A percentile compares a stretch with the other conserved stretches of the same genome.
Evolutionary conservation across 2,329 filamentous ascomycete genomes (phyloP).

Genomic region (Trichothecium sympodiale): DNA sequence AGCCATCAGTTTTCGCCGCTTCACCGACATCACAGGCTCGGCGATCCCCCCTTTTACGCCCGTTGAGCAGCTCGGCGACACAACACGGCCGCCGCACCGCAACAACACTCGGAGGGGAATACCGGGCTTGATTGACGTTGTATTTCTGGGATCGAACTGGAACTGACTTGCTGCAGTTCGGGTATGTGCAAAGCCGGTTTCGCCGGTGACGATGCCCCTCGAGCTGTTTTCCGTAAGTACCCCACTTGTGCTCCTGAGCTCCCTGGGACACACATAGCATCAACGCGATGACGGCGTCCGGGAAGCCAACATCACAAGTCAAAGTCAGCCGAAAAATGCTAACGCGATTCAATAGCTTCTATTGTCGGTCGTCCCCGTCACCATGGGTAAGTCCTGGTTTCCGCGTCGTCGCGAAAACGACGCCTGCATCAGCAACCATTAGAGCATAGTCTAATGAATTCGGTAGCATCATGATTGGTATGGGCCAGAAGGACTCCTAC

Average conservation of each 20-base stretch:
- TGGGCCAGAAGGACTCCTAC: conserved; percentile 99
- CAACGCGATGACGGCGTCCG: background rate
- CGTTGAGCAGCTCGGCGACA: background rate
- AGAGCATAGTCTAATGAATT: conserved; percentile 10
- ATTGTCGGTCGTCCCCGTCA: conserved; percentile 99
- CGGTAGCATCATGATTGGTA: conserved; percentile 98
- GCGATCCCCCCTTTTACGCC: conserved; percentile 2
- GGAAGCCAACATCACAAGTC: conserved; percentile 5
- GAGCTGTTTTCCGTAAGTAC: conserved; percentile 98
- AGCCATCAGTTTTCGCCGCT: conserved; percentile 38
- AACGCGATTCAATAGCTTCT: conserved; percentile 57
- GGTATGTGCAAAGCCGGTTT: conserved; percentile 99
- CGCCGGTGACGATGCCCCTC: conserved; percentile 99
- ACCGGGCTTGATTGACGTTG: background rate
- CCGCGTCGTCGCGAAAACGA: background rate
- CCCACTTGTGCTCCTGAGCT: conserved; percentile 16
- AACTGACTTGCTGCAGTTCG: conserved; percentile 58
- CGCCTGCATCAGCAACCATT: conserved; percentile 14
- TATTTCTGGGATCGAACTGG: conserved; percentile 1
- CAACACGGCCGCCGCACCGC: background rate
- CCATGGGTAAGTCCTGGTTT: conserved; percentile 72
- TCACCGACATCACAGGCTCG: conserved; percentile 21
- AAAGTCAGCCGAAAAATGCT: conserved; percentile 15
- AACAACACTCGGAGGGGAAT: background rate
- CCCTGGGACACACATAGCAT: background rate